Percentiles rank a stretch among this genome's conserved stretches.
Evolutionary conservation across 169 alveolate species (phyloP).

Genomic region (Besnoitia besnoiti): DNA sequence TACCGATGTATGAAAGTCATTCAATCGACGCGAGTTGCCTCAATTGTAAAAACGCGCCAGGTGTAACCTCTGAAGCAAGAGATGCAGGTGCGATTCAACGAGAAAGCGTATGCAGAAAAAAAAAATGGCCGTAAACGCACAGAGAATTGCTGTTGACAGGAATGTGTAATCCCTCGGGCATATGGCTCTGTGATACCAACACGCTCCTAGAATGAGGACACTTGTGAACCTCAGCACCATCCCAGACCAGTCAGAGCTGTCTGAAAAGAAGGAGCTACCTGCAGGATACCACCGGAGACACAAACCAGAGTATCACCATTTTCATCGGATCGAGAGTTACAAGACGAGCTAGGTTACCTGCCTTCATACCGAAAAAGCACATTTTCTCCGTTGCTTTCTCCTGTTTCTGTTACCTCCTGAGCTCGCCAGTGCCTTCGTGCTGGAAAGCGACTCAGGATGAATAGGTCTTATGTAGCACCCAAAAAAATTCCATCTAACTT

Average conservation of each 20-base stretch:
- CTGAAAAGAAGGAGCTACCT: not conserved
- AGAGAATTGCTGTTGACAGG: constrained; percentile 22
- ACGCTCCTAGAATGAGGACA: not conserved
- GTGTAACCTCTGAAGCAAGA: not conserved
- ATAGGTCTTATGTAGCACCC: no score
- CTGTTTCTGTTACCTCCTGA: no score
- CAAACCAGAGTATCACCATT: no score
- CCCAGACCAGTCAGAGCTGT: not conserved
- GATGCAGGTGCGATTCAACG: not conserved
- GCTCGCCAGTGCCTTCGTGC: no score
- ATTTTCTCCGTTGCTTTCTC: no score
- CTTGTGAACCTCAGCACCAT: not conserved
- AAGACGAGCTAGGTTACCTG: no score
- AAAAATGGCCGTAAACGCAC: not conserved
- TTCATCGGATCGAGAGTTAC: no score
- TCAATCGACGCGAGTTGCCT: no score
- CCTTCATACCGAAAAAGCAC: no score
- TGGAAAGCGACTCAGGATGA: no score
- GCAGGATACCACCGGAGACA: not conserved
- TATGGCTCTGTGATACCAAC: constrained; percentile 36
- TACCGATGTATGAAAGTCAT: no score
- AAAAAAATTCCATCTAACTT: no score
- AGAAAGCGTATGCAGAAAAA: not conserved
- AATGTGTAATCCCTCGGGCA: not conserved
- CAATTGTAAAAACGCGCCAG: not conserved